These are phyloP conservation scores for Hypsizygus marmoreus DNA, from an alignment of 768 basidiomycete genomes.

Conservation along the genomic window DNA sequence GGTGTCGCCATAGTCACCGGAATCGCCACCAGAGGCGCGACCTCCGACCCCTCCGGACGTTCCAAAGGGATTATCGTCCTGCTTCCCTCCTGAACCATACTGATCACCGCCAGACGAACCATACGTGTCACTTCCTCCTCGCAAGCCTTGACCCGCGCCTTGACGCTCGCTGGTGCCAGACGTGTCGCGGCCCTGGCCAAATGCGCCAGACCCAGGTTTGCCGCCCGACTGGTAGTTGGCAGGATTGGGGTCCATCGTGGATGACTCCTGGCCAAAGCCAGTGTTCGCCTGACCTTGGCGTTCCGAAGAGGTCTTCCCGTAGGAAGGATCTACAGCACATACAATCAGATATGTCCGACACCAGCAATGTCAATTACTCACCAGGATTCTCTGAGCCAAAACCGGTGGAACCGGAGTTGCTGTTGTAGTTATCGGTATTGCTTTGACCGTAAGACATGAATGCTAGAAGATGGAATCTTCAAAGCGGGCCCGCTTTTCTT, in stretches of 20 bases:
- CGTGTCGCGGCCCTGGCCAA: conserved; percentile 1
- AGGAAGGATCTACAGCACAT: too few relatives aligned
- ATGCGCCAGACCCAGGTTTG: too few relatives aligned
- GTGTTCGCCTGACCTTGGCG: conserved; percentile 4
- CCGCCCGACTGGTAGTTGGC: too few relatives aligned
- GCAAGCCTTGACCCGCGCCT: not conserved
- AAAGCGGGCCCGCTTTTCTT: conserved; percentile 5
- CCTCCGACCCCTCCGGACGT: conserved; percentile 14
- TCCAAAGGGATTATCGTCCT: conserved; percentile 10
- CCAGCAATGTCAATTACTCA: not conserved
- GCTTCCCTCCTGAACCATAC: not conserved
- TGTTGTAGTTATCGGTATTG: conserved; percentile 8
- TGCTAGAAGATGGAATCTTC: not conserved
- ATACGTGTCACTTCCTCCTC: not conserved
- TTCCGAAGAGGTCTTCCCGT: not conserved
- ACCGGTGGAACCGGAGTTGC: conserved; percentile 10
- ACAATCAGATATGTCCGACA: too few relatives aligned
- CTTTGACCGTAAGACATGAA: conserved; percentile 20
- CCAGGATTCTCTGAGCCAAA: conserved; percentile 5
- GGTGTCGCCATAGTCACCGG: conserved; percentile 3
- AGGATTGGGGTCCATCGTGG: too few relatives aligned
- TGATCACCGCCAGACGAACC: conserved; percentile 4
- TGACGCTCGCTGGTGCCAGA: conserved; percentile 1
- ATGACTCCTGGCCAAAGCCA: too few relatives aligned
- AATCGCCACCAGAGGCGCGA: conserved; percentile 5